Conservation (phyloP, 768 basidiomycete species). For the Termitomyces sp. region DNA sequence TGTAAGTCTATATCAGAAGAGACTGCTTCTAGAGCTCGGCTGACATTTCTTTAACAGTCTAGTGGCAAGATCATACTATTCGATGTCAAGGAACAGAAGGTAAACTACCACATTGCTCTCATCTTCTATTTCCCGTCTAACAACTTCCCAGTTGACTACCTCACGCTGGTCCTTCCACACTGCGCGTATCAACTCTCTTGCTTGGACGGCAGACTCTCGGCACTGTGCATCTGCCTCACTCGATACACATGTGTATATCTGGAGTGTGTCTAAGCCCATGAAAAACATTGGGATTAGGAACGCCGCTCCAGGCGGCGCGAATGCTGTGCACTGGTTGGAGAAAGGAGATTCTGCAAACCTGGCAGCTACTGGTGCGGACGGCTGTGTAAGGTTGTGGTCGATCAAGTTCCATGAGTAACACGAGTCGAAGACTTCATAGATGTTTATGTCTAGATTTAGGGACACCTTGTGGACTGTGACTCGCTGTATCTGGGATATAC, state of each 20-base stretch:
- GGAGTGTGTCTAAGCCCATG: constrained; percentile 68
- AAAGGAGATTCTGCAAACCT: constrained; percentile 45
- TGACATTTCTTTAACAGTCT: constrained; percentile 44
- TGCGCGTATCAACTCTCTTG: constrained; percentile 74
- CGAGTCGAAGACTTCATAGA: neutral
- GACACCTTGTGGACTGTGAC: neutral
- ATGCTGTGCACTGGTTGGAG: constrained; percentile 76
- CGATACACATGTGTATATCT: constrained; percentile 92
- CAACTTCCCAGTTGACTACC: constrained; percentile 49
- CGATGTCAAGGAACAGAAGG: constrained; percentile 65
- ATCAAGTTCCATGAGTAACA: constrained; percentile 41
- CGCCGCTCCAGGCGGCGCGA: constrained; percentile 82
- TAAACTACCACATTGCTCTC: constrained; percentile 20
- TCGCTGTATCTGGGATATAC: no score
- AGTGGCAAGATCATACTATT: constrained; percentile 80
- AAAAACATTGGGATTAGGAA: constrained; percentile 83
- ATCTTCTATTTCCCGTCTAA: neutral
- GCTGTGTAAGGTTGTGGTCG: constrained; percentile 71
- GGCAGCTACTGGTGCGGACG: constrained; percentile 78
- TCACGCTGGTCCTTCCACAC: constrained; percentile 86
- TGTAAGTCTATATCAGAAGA: constrained; percentile 43
- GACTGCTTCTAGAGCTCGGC: neutral
- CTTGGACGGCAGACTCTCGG: constrained; percentile 70
- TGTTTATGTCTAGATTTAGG: neutral
- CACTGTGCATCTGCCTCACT: constrained; percentile 86